Evolutionary conservation across 1,139 yeast species (phyloP).

Genomic region (Suhomyces bokatorum): DNA sequence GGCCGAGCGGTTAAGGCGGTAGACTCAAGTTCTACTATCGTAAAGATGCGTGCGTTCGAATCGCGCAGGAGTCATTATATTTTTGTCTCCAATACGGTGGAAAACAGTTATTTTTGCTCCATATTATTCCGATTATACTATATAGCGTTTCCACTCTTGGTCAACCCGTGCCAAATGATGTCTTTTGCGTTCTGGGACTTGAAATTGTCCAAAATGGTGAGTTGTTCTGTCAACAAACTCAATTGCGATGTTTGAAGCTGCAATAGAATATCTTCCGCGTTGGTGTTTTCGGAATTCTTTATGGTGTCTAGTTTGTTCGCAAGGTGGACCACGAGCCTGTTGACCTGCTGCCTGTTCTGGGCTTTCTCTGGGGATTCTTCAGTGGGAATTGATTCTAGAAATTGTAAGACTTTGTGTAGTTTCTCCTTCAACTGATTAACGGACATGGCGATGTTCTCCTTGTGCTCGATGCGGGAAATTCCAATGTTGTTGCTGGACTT

Average conservation of each 20-base stretch:
- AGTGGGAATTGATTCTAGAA: slow-evolving; percentile 14
- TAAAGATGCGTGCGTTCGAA: slow-evolving; percentile 27
- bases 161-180: slow-evolving; percentile 14
- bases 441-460: slow-evolving; percentile 19
- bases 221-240: slow-evolving; percentile 32
- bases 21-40: slow-evolving; percentile 38
- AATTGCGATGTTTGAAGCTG: slow-evolving; percentile 28
- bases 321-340: slow-evolving; percentile 28
- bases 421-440: slow-evolving; percentile 26
- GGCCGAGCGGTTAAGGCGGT: slow-evolving; percentile 24
- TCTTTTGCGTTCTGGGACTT: slow-evolving; percentile 22
- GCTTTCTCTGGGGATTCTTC: slow-evolving; percentile 9
- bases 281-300: slow-evolving; percentile 7
- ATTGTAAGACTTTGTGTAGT: slow-evolving; percentile 22
- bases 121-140: not conserved
- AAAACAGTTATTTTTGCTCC: not conserved
- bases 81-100: slow-evolving; percentile 2
- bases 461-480: slow-evolving; percentile 14
- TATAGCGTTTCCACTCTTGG: slow-evolving; percentile 4
- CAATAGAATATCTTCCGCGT: slow-evolving; percentile 13
- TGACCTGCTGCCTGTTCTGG: slow-evolving; percentile 16
- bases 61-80: slow-evolving; percentile 23
- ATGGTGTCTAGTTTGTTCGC: slow-evolving; percentile 24
- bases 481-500: slow-evolving; percentile 11
- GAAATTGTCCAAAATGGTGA: slow-evolving; percentile 26